Conservation (phyloP, 1,139 yeast species). For the Taphrina deformans region DNA sequence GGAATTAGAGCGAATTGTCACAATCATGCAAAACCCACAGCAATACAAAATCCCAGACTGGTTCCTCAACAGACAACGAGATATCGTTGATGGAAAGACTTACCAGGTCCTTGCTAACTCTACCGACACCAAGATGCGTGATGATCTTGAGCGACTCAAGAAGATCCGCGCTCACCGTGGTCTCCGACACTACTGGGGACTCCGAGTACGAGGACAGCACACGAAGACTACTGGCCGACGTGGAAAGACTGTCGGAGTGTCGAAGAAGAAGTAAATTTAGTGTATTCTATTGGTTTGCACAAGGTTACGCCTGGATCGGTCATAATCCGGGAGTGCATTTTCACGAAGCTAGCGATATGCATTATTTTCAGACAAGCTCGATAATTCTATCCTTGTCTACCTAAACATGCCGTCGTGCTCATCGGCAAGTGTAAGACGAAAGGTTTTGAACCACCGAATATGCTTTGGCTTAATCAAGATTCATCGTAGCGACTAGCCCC, state of each 20-base stretch:
- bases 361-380: neutral
- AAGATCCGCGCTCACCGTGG: slow-evolving; percentile 99
- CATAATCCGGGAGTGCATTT: slow-evolving; percentile 7
- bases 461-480: too few relatives aligned
- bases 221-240: slow-evolving; percentile 99
- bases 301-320: neutral
- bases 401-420: too few relatives aligned
- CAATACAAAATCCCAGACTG: slow-evolving; percentile 99
- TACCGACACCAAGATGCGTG: slow-evolving; percentile 99
- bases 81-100: slow-evolving; percentile 98
- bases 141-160: slow-evolving; percentile 99
- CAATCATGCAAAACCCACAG: slow-evolving; percentile 99
- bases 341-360: slow-evolving; percentile 14
- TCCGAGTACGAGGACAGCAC: slow-evolving; percentile 66
- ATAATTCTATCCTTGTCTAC: neutral
- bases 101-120: slow-evolving; percentile 98
- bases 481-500: too few relatives aligned
- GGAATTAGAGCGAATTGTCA: slow-evolving; percentile 99
- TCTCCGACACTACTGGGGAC: slow-evolving; percentile 99
- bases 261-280: slow-evolving; percentile 46
- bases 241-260: slow-evolving; percentile 55
- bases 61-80: slow-evolving; percentile 99
- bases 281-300: slow-evolving; percentile 10
- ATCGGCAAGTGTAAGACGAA: too few relatives aligned
- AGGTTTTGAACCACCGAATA: too few relatives aligned